Evolutionary conservation across 257 asterid species (phyloP), one percentile per base, ranked within the genome.

Genomic region (Buddleja alternifolia): DNA sequence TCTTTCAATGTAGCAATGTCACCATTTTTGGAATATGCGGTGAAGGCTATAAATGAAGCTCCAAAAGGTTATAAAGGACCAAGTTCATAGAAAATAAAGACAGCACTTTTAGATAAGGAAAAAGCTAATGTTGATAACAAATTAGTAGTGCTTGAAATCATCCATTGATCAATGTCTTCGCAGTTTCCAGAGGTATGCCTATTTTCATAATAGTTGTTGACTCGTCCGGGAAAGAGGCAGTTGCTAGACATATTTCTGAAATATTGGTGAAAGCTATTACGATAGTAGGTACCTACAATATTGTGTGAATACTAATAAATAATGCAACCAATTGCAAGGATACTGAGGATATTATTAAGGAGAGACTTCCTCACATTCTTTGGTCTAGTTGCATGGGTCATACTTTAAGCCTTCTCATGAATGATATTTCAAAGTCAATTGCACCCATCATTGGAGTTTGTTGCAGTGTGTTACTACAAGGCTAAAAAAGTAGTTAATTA

Each of bases 31-130:
- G n/a, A n/a, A n/a, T n/a, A n/a, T n/a, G n/a, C n/a, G n/a, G n/a
- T n/a, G n/a, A n/a, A n/a, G n/a, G n/a, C n/a, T n/a, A n/a, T n/a
- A n/a, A n/a, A n/a, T n/a, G n/a, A n/a, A n/a, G n/a, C n/a, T n/a
- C n/a, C n/a, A n/a, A 63, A 46, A 25, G 69, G 69, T 8, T 63
- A 63, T 32, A 29, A 63, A 41, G 24, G 58, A 6, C 69, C 69
- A 25, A 63, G 69, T 45, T 45, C 46, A 11, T 15, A 63, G 10
- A 63, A 63, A 15, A 45, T 63, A 0, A 45, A 29, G 15, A 46
- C 68, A 6, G 10, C 23, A 4, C 12, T 62, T 11, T 12, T 62
- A 2, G 46, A 64, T 6, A 29, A 64, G 19, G n/a, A 23, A 20
- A 24, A 46, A 10, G 16, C 10, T 2, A 24, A 8, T 8, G 15